Evolutionary conservation across 306 rosid genomes (phyloP), one percentile per base, ranked within the genome.

Genomic region (Gynostemma pentaphyllum): DNA sequence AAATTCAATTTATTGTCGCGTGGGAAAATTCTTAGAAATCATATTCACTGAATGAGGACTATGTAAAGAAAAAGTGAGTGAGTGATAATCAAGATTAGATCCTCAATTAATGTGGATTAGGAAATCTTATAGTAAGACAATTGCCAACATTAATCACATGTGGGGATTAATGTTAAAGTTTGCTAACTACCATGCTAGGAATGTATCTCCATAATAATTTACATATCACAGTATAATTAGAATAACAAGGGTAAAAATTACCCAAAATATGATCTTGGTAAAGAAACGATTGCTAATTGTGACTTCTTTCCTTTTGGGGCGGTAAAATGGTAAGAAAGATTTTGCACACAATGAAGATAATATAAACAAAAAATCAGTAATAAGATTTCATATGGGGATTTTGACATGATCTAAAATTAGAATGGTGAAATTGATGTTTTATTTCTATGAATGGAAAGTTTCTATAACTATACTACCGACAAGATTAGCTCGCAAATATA

Each of bases 401-500:
- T 40, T 32, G 34, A 14, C 36, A 23, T 60, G 22, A 14, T 60
- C 48, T 23, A 39, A 23, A 56, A 9, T 18, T 21, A 30, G 32
- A n/a, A 59, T 22, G 65, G 29, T 18, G 26, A 42, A 52, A 5
- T 32, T 11, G 48, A 37, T 39, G 49, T 34, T 56, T 18, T 8
- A 14, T 12, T 12, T 7, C 42, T 12, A 54, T 53, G 40, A 57
- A 32, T 57, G 37, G 64, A 59, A 36, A 37, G 46, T 19, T 19
- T 37, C n/a, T 36, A 21, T 10, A 46, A 37, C 64, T 36, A 57
- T 21, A 22, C 11, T 36, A 59, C 46, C 34, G 37, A 37, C 34
- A 56, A 1, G 22, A 40, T 21, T 34, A 60, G 66, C 66, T 13
- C 13, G 66, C 66, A 60, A 26, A 21, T 21, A 11, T 37, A 94